Evolutionary conservation across 345 rosid genomes (phyloP).

Genomic region (Geranium rotundifolium): DNA sequence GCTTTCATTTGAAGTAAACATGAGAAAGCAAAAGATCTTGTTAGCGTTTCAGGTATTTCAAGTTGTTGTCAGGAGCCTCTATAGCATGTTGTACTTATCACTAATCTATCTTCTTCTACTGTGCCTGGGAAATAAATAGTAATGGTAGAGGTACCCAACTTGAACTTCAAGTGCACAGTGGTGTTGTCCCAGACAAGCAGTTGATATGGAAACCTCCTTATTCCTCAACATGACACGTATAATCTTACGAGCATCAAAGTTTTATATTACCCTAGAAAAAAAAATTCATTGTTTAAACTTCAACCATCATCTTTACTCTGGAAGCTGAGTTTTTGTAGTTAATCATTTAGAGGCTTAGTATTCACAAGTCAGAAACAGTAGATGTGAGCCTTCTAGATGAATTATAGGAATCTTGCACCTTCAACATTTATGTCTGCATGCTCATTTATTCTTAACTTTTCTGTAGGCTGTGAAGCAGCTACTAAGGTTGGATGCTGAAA

Average conservation of each 20-base stretch:
- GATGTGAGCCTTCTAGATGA: not conserved
- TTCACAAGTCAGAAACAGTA: not conserved
- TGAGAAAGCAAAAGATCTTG: slow-evolving; percentile 82
- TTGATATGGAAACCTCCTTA: too few relatives aligned
- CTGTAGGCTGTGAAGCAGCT: slow-evolving; percentile 80
- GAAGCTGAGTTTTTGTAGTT: not conserved
- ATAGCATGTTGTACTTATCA: not conserved
- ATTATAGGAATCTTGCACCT: not conserved
- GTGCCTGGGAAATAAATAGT: not conserved
- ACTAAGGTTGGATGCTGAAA: slow-evolving; percentile 72
- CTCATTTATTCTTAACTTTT: not conserved
- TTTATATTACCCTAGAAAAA: too few relatives aligned
- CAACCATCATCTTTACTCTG: not conserved
- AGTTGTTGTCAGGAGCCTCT: not conserved
- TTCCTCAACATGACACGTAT: too few relatives aligned
- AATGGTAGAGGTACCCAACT: too few relatives aligned
- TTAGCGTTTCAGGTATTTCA: slow-evolving; percentile 80
- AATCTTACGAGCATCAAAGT: too few relatives aligned
- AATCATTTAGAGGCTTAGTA: too few relatives aligned
- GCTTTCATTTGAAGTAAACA: slow-evolving; percentile 90
- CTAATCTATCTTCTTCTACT: not conserved
- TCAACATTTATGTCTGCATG: not conserved
- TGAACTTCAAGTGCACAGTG: too few relatives aligned
- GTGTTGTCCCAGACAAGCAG: too few relatives aligned
- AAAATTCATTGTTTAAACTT: too few relatives aligned